Evolutionary conservation across 768 basidiomycete genomes (phyloP).

Genomic region (Tricholoma saponaceum): DNA sequence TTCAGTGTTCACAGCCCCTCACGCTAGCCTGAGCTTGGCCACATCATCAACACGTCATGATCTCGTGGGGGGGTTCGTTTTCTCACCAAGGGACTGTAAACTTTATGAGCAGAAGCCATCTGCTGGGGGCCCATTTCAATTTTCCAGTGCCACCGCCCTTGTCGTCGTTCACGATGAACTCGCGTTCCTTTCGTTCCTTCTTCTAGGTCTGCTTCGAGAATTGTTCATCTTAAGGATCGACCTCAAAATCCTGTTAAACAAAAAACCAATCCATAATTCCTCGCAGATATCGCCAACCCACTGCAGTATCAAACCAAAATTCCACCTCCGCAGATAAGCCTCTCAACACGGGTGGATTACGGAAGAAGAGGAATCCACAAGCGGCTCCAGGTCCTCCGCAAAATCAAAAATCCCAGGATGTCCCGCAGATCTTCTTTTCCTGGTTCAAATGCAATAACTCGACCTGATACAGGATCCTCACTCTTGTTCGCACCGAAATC

Average conservation of each 20-base stretch:
- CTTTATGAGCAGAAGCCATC: no score
- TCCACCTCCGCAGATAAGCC: constrained; percentile 1
- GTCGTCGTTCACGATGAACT: neutral
- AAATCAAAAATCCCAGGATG: constrained; percentile 4
- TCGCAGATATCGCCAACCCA: constrained; percentile 10
- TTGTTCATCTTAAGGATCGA: constrained; percentile 8
- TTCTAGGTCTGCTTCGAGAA: constrained; percentile 7
- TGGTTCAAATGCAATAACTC: constrained; percentile 5
- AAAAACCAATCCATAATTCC: constrained; percentile 3
- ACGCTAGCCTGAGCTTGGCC: no score
- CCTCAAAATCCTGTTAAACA: neutral
- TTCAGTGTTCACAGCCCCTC: no score
- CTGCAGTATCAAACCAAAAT: constrained; percentile 4
- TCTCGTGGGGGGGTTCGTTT: no score
- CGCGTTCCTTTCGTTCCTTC: constrained; percentile 18
- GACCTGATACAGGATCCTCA: constrained; percentile 28
- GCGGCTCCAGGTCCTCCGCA: constrained; percentile 1
- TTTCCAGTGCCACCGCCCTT: no score
- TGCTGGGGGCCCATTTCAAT: no score
- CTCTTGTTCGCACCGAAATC: constrained; percentile 1
- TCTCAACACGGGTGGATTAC: constrained; percentile 12
- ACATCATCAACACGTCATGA: no score
- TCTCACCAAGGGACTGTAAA: no score
- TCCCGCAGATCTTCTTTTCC: constrained; percentile 4
- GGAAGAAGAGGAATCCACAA: constrained; percentile 6